These are phyloP conservation scores for Cystobasidium slooffiae DNA, from an alignment of 1,284 basidiomycete genomes.

Conservation along the genomic window DNA sequence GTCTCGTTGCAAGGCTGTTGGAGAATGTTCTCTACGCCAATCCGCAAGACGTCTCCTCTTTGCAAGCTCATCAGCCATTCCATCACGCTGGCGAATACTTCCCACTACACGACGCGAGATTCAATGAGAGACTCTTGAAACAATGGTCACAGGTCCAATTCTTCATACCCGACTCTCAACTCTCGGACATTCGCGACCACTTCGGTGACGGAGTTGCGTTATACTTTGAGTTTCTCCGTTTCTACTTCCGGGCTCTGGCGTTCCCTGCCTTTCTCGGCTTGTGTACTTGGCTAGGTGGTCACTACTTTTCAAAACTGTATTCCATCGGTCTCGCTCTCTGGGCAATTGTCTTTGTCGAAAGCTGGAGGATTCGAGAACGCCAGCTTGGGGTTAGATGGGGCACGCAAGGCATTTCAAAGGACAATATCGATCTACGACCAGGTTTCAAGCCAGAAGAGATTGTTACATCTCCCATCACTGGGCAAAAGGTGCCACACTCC, in stretches of 20 bases:
- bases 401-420: conserved; percentile 73
- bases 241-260: conserved; percentile 64
- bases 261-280: conserved; percentile 55
- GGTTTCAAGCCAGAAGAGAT: conserved; percentile 59
- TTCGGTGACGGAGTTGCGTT: conserved; percentile 87
- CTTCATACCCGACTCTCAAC: conserved; percentile 60
- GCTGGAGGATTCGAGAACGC: conserved; percentile 82
- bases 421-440: conserved; percentile 65
- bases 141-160: conserved; percentile 64
- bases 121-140: conserved; percentile 74
- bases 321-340: conserved; percentile 75
- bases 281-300: conserved; percentile 63
- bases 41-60: conserved; percentile 65
- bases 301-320: conserved; percentile 74
- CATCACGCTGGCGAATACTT: conserved; percentile 76
- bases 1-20: conserved; percentile 77
- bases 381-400: conserved; percentile 79
- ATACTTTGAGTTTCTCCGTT: conserved; percentile 85
- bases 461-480: conserved; percentile 30
- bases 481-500: conserved; percentile 17
- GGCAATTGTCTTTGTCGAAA: conserved; percentile 82
- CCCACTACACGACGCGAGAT: conserved; percentile 78
- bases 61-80: conserved; percentile 64
- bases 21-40: conserved; percentile 58
- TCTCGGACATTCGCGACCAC: conserved; percentile 67